Conservation (phyloP, 371 early-diverging fungal species). For the Mucor saturninus region DNA sequence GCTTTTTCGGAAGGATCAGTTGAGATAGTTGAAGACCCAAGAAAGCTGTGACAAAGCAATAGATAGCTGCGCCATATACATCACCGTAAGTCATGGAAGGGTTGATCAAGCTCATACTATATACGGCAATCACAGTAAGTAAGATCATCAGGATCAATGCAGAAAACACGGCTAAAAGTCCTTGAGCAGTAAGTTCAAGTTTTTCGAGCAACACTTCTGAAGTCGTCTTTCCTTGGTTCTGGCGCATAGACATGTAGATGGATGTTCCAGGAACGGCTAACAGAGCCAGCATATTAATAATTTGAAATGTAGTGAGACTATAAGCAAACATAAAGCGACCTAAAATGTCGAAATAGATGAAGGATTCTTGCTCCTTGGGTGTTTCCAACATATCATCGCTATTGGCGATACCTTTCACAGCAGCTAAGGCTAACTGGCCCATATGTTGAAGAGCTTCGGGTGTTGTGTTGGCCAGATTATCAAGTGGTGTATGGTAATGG, state of each 20-base stretch:
- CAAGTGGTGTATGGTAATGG: slow-evolving; percentile 74
- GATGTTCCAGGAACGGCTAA: slow-evolving; percentile 37
- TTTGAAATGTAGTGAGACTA: slow-evolving; percentile 43
- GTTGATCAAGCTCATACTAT: slow-evolving; percentile 30
- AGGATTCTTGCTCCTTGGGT: slow-evolving; percentile 30
- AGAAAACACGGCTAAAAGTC: slow-evolving; percentile 31
- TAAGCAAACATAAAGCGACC: slow-evolving; percentile 58
- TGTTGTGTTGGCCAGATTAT: slow-evolving; percentile 58
- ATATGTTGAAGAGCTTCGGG: slow-evolving; percentile 61
- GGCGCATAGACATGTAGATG: slow-evolving; percentile 14
- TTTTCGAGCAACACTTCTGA: slow-evolving; percentile 21
- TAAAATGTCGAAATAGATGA: slow-evolving; percentile 59
- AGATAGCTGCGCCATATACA: slow-evolving; percentile 39
- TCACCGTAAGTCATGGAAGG: slow-evolving; percentile 52
- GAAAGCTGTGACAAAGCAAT: slow-evolving; percentile 39
- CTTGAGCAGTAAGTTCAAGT: slow-evolving; percentile 30
- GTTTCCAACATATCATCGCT: slow-evolving; percentile 39
- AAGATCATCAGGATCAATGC: slow-evolving; percentile 25
- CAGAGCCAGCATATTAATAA: slow-evolving; percentile 45
- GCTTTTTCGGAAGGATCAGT: slow-evolving; percentile 32
- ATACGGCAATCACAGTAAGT: slow-evolving; percentile 19
- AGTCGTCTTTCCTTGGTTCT: not conserved
- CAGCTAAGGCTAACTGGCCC: slow-evolving; percentile 60
- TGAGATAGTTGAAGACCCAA: slow-evolving; percentile 47
- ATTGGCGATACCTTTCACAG: slow-evolving; percentile 46